These are phyloP conservation scores for Bryopsis sp. DNA, from an alignment of 139 green algal species.

Conservation along the genomic window DNA sequence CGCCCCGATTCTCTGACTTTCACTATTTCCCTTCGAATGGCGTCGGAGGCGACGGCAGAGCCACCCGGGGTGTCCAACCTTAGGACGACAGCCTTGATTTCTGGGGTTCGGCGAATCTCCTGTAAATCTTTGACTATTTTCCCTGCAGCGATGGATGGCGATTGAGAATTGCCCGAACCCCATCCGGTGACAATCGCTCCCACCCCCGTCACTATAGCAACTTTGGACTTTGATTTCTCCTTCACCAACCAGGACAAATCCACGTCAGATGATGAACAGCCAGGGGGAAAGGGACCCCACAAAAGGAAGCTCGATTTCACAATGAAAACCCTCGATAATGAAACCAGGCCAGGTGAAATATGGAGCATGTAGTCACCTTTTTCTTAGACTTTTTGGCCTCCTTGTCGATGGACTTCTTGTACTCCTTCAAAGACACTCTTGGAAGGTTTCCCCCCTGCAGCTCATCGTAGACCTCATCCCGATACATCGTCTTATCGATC, in stretches of 20 bases:
- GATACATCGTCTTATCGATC: neutral
- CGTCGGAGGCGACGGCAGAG: conserved; percentile 9
- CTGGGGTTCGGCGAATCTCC: neutral
- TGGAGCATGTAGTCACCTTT: no score
- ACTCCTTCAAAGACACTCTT: conserved; percentile 9
- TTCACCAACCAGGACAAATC: no score
- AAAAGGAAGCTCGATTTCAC: no score
- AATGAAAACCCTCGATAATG: no score
- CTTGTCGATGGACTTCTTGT: neutral
- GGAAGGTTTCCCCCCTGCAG: neutral
- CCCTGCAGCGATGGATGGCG: neutral
- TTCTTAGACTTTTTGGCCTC: neutral
- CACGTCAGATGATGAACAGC: no score
- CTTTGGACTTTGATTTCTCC: no score
- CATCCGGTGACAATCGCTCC: neutral
- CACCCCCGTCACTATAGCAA: neutral
- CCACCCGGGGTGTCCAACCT: conserved; percentile 3
- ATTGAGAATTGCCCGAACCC: neutral
- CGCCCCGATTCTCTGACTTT: conserved; percentile 12
- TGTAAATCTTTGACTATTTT: neutral
- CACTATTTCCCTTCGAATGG: neutral
- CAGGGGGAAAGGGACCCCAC: no score
- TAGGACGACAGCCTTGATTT: conserved; percentile 5
- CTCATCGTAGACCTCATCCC: neutral
- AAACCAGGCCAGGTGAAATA: no score